Percentiles rank a stretch among this genome's conserved stretches.
These are phyloP conservation scores for Orbilia ellipsospora DNA, from an alignment of 2,329 filamentous ascomycete species.

Conservation along the genomic window DNA sequence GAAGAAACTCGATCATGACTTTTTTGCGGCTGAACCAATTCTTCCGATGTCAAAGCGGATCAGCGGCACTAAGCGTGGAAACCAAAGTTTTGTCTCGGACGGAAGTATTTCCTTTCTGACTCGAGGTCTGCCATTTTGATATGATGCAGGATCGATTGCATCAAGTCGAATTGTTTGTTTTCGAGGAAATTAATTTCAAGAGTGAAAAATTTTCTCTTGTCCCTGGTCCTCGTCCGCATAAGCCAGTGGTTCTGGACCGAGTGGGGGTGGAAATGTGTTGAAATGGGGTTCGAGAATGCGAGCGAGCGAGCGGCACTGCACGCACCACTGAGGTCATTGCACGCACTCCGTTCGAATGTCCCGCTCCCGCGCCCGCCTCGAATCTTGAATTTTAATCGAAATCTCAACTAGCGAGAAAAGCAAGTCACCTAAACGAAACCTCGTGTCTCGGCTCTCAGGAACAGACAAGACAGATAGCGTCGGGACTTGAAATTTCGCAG, in stretches of 20 bases:
- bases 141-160: background rate
- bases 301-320: constrained; percentile 17
- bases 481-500: background rate
- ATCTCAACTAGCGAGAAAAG: constrained; percentile 29
- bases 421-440: constrained; percentile 15
- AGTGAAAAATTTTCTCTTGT: constrained; percentile 3
- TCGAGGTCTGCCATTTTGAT: background rate
- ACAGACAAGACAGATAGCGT: background rate
- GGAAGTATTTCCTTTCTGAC: background rate
- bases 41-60: constrained; percentile 45
- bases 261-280: constrained; percentile 10
- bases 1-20: constrained; percentile 13
- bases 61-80: constrained; percentile 29
- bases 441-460: constrained; percentile 27
- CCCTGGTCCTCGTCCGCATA: background rate
- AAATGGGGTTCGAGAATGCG: constrained; percentile 2
- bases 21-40: constrained; percentile 53
- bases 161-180: constrained; percentile 1
- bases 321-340: constrained; percentile 12
- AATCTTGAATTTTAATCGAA: constrained; percentile 4
- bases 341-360: constrained; percentile 23
- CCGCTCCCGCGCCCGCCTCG: constrained; percentile 42
- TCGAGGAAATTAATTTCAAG: constrained; percentile 13
- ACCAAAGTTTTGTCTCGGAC: background rate
- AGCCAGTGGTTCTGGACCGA: constrained; percentile 23